Percentiles rank a stretch among this genome's conserved stretches.
These are phyloP conservation scores for Nephromyces sp. DNA, from an alignment of 169 alveolate genomes.

Conservation along the genomic window DNA sequence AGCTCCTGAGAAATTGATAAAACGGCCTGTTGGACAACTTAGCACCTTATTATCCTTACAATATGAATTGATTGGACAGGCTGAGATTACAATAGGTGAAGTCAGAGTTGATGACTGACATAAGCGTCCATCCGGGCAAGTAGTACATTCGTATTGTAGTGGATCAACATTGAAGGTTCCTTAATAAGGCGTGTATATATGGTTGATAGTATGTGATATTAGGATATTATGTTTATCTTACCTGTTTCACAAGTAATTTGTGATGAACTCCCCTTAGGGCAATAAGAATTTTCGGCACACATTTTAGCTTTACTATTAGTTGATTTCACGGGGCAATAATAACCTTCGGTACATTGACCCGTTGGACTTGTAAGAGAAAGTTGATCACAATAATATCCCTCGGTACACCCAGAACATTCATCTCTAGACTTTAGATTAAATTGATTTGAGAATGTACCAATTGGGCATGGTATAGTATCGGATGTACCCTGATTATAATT, in stretches of 20 bases:
- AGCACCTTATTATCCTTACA: not conserved
- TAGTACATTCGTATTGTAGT: too few relatives aligned
- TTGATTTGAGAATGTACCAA: not conserved
- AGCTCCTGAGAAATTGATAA: too few relatives aligned
- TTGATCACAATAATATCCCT: not conserved
- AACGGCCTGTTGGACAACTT: not conserved
- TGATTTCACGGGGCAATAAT: not conserved
- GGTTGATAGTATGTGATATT: too few relatives aligned
- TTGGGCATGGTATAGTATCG: not conserved
- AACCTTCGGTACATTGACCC: not conserved
- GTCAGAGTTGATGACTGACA: too few relatives aligned
- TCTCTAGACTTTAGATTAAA: not conserved
- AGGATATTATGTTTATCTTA: too few relatives aligned
- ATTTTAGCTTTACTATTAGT: too few relatives aligned
- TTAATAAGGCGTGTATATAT: too few relatives aligned
- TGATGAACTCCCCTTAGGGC: too few relatives aligned
- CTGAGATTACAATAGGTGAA: too few relatives aligned
- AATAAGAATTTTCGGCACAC: not conserved
- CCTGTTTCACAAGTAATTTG: too few relatives aligned
- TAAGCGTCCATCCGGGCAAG: too few relatives aligned
- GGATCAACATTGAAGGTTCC: too few relatives aligned
- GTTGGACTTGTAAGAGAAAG: not conserved
- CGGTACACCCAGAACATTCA: not conserved
- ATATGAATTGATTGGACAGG: not conserved
- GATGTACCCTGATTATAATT: not conserved